Evolutionary conservation across 129 eudicot genomes (phyloP).

Genomic region (Pulicaria dysenterica): DNA sequence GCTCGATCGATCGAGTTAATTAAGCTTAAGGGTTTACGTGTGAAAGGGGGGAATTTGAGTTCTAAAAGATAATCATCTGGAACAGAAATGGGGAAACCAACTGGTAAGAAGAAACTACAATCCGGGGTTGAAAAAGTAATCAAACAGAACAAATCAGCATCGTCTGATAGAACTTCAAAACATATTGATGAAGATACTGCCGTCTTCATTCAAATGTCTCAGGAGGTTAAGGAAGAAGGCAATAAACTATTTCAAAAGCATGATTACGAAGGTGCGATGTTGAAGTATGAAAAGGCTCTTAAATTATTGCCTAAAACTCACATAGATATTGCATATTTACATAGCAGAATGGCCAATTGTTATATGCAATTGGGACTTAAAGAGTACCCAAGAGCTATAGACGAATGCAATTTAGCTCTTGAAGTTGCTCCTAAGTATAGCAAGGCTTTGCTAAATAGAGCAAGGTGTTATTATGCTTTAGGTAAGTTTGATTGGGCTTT

Average conservation of each 20-base stretch:
- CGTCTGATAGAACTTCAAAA: constrained; percentile 55
- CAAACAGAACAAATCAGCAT: constrained; percentile 37
- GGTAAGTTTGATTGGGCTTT: constrained; percentile 71
- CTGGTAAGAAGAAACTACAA: constrained; percentile 63
- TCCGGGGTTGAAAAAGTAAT: constrained; percentile 42
- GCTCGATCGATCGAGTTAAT: neutral
- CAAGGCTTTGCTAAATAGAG: constrained; percentile 83
- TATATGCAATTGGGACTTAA: constrained; percentile 86
- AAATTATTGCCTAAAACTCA: constrained; percentile 71
- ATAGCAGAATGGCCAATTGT: constrained; percentile 75
- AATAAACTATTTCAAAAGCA: constrained; percentile 62
- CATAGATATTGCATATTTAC: constrained; percentile 72
- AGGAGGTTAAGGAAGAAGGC: constrained; percentile 85
- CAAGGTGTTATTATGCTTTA: constrained; percentile 70
- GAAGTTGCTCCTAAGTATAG: constrained; percentile 89
- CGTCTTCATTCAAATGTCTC: constrained; percentile 77
- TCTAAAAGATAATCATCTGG: neutral
- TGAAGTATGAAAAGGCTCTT: constrained; percentile 82
- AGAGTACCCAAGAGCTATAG: constrained; percentile 85
- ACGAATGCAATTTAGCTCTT: constrained; percentile 85
- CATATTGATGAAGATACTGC: constrained; percentile 80
- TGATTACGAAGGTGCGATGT: constrained; percentile 82
- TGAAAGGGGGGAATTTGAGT: constrained; percentile 11
- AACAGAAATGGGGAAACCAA: constrained; percentile 84
- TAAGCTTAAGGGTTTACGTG: constrained; percentile 5